Base-by-base conservation (phyloP, 192 early-diverging fungal genomes). In the Mortierella alpina region DNA sequence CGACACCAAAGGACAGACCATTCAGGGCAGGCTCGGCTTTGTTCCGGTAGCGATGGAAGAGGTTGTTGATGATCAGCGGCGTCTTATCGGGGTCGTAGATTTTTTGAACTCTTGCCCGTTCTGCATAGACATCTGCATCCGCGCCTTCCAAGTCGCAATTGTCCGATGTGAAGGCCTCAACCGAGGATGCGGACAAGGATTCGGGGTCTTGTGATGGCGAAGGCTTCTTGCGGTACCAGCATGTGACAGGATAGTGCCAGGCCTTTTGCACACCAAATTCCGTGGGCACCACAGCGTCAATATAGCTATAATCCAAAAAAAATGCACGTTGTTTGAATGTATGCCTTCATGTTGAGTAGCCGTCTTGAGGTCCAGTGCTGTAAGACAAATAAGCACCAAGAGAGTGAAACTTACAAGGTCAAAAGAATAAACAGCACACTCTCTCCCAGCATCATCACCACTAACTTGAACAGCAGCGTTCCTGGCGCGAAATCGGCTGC, bases 1-100 rank as follows among this genome's bases (percentile, higher is more conserved):
- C 87, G 15, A 91, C 87, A 50, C 86, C 90, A 82, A 92, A 86
- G 13, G 79, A 69, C 61, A 82, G 59, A 39, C 72, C 79, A 2
- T 47, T 41, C 11, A 74, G 68, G 14, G 72, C 79, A 20, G 79
- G 71, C 40, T 82, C 79, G 22, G 65, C 57, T 22, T 82, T 72
- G 45, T 66, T 66, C n/a, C 49, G 66, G 60, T 82, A 73, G 18
- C 76, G 69, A 23, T 79, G 76, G 55, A 50, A 79, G 3, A 79
- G 64, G 59, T 72, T 70, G 17, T 72, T 46, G 40, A 79, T 70
- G 69, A 79, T 79, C n/a, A 79, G 17, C 15, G 76, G 76, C 0
- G 76, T 72, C 42, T 48, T 60, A 2, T 22, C 68, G 42, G 76
- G 69, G 9, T 79, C 61, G 40, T 79, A 79, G 7, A 48, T 40